Evolutionary conservation across 192 early-diverging fungal species (phyloP).

Genomic region (Physocladia obscura): DNA sequence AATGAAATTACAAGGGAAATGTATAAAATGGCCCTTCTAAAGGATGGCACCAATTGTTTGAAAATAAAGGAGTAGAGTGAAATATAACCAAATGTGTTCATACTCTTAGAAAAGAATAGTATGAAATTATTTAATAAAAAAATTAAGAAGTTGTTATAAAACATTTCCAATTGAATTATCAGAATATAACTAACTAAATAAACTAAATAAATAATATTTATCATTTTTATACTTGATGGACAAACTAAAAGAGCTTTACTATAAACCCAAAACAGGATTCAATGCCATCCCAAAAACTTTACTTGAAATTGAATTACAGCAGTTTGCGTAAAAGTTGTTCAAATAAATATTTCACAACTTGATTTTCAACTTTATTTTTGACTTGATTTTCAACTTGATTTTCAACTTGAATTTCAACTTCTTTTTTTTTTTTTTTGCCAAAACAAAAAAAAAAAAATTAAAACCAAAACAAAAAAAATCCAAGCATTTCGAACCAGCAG

Average conservation of each 20-base stretch:
- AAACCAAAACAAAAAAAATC: no score
- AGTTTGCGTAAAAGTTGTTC: no score
- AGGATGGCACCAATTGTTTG: neutral
- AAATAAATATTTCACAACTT: no score
- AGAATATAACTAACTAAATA: neutral
- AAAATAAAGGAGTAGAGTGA: neutral
- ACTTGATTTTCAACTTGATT: no score
- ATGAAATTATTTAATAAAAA: constrained; percentile 8
- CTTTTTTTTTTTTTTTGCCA: no score
- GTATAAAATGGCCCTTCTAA: neutral
- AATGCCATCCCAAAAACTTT: constrained; percentile 3
- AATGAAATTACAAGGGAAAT: constrained; percentile 1
- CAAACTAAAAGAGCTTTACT: neutral
- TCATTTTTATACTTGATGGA: neutral
- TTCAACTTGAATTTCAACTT: no score
- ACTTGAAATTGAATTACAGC: constrained; percentile 11
- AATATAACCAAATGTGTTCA: constrained; percentile 16
- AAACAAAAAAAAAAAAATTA: no score
- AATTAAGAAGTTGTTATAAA: neutral
- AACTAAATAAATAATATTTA: neutral
- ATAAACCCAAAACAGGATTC: neutral
- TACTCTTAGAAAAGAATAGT: constrained; percentile 1
- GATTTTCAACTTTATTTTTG: no score
- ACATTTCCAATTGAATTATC: constrained; percentile 3
- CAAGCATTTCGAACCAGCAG: no score